These are phyloP conservation scores for Lachancea waltii DNA, from an alignment of 805 yeast species.

Conservation along the genomic window DNA sequence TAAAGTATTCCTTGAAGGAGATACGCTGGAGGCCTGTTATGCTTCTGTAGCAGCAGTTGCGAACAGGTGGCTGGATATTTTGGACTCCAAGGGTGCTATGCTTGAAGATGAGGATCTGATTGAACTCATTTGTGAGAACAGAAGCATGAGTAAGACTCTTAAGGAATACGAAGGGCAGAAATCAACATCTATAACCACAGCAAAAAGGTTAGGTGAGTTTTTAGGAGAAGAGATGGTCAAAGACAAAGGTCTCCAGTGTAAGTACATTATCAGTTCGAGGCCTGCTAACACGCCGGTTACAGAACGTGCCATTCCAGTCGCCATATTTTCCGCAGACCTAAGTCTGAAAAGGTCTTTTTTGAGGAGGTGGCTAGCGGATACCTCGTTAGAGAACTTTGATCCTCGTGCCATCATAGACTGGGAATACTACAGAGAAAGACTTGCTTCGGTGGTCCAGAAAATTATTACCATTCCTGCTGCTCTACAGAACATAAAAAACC, in stretches of 20 bases:
- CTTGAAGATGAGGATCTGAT: conserved; percentile 91
- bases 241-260: conserved; percentile 93
- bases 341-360: conserved; percentile 64
- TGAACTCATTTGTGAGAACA: conserved; percentile 91
- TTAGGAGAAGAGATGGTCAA: conserved; percentile 94
- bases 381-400: conserved; percentile 70
- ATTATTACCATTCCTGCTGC: conserved; percentile 98
- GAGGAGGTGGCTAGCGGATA: conserved; percentile 82
- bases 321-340: conserved; percentile 81
- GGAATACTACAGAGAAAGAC: conserved; percentile 84
- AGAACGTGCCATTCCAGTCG: conserved; percentile 94
- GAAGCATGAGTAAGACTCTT: conserved; percentile 88
- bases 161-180: conserved; percentile 87
- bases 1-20: conserved; percentile 83
- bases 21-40: conserved; percentile 72
- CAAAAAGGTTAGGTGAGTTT: conserved; percentile 86
- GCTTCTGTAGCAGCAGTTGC: conserved; percentile 88
- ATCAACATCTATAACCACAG: conserved; percentile 94
- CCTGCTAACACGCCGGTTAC: conserved; percentile 88
- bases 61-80: conserved; percentile 90
- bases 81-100: conserved; percentile 79
- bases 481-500: conserved; percentile 76
- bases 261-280: conserved; percentile 78
- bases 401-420: conserved; percentile 88
- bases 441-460: conserved; percentile 89